phyloP scores from a whole-genome alignment of 768 basidiomycete species.

The Hortiboletus campestris region DNA sequence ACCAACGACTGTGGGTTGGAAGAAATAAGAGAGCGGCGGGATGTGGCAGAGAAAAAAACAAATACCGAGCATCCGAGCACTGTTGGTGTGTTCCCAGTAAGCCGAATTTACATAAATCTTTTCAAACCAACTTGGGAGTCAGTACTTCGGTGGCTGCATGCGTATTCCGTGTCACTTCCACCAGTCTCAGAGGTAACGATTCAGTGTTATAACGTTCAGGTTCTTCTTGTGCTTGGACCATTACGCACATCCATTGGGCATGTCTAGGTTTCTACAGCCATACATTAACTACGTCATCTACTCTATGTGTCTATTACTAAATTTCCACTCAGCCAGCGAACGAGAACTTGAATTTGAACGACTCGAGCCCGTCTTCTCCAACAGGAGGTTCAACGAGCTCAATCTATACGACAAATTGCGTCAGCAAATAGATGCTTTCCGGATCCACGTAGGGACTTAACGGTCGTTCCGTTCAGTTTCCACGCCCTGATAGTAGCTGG shows the following conservation, averaged over 20 bases:
- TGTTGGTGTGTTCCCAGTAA: neutral
- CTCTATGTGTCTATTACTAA: neutral
- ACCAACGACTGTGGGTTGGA: constrained; percentile 66
- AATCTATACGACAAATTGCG: neutral
- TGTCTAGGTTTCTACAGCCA: neutral
- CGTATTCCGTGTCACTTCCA: too few relatives aligned
- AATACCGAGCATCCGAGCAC: constrained; percentile 17
- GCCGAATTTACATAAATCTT: too few relatives aligned
- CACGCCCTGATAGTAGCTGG: neutral
- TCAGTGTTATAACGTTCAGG: too few relatives aligned
- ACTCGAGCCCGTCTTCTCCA: neutral
- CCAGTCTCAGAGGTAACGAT: too few relatives aligned
- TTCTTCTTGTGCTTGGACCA: neutral
- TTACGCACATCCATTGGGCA: neutral
- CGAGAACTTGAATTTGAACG: constrained; percentile 8
- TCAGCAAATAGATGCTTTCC: neutral
- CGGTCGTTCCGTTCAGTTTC: neutral
- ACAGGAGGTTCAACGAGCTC: neutral
- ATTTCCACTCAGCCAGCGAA: neutral
- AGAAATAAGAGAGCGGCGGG: neutral
- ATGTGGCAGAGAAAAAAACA: neutral
- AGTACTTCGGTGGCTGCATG: too few relatives aligned
- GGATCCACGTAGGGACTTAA: neutral
- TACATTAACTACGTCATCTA: too few relatives aligned
- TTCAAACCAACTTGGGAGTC: too few relatives aligned